A percentile compares a stretch with the other conserved stretches of the same genome.
These are phyloP conservation scores for Calvatia gigantea DNA, from an alignment of 768 basidiomycete genomes.

Conservation along the genomic window DNA sequence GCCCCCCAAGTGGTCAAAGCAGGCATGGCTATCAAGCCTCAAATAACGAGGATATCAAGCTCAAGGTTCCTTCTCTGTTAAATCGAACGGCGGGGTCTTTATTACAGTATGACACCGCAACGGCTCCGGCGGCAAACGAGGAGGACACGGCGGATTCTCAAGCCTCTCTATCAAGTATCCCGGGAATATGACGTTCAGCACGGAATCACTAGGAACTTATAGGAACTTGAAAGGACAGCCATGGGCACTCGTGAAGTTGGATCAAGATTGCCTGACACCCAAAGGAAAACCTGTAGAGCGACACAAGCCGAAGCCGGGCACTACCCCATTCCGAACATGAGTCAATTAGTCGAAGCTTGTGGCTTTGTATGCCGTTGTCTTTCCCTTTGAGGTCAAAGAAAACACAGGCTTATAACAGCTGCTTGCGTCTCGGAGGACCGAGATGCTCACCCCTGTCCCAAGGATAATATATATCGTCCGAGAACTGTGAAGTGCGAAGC, in stretches of 20 bases:
- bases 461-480: background rate
- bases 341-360: slow-evolving; percentile 1
- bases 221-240: too few relatives aligned
- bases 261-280: too few relatives aligned
- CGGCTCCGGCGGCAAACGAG: slow-evolving; percentile 23
- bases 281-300: too few relatives aligned
- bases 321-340: slow-evolving; percentile 15
- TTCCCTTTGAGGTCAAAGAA: slow-evolving; percentile 41
- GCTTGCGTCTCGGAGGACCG: background rate
- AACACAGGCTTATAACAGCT: slow-evolving; percentile 24
- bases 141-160: slow-evolving; percentile 30
- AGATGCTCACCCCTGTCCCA: background rate
- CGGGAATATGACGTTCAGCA: slow-evolving; percentile 19
- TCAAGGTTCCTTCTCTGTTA: slow-evolving; percentile 21
- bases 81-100: slow-evolving; percentile 34
- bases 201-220: too few relatives aligned
- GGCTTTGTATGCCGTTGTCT: slow-evolving; percentile 24
- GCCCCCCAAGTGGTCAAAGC: background rate
- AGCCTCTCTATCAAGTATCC: slow-evolving; percentile 37
- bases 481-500: background rate
- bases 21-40: background rate
- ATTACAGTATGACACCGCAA: slow-evolving; percentile 29
- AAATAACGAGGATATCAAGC: slow-evolving; percentile 7
- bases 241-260: background rate
- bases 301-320: background rate